These are phyloP conservation scores for Cyclocybe aegerita DNA, from an alignment of 768 basidiomycete genomes.

Conservation along the genomic window DNA sequence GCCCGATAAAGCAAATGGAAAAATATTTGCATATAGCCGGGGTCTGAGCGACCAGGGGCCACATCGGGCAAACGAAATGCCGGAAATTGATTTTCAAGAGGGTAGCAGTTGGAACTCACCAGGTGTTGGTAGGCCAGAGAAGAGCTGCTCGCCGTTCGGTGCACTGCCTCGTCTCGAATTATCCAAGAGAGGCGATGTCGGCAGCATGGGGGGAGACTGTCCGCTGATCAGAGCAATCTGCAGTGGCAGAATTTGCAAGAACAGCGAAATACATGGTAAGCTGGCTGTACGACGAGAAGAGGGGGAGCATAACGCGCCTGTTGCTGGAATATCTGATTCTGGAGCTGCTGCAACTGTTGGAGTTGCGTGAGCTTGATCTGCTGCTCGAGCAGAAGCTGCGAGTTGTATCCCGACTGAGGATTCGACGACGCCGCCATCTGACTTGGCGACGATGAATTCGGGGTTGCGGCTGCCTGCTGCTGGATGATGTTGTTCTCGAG, in stretches of 20 bases:
- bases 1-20: too few relatives aligned
- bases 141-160: constrained; percentile 44
- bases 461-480: constrained; percentile 13
- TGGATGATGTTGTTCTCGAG: constrained; percentile 30
- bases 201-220: constrained; percentile 34
- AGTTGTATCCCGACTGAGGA: constrained; percentile 14
- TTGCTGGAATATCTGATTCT: constrained; percentile 87
- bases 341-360: constrained; percentile 74
- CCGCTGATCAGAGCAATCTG: constrained; percentile 73
- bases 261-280: constrained; percentile 9
- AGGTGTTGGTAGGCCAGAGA: constrained; percentile 31
- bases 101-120: constrained; percentile 17
- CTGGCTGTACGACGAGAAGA: constrained; percentile 1
- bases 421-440: not conserved
- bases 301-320: constrained; percentile 53
- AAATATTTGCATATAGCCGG: not conserved
- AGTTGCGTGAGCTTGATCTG: constrained; percentile 78
- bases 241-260: constrained; percentile 2
- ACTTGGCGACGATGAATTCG: constrained; percentile 2
- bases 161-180: constrained; percentile 12
- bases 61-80: not conserved
- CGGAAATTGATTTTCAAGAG: not conserved
- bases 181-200: constrained; percentile 30
- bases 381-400: constrained; percentile 63
- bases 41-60: not conserved